Percentiles rank a stretch among this genome's conserved stretches.
These are phyloP conservation scores for Myxozyma neotropica DNA, from an alignment of 805 yeast species.

Conservation along the genomic window DNA sequence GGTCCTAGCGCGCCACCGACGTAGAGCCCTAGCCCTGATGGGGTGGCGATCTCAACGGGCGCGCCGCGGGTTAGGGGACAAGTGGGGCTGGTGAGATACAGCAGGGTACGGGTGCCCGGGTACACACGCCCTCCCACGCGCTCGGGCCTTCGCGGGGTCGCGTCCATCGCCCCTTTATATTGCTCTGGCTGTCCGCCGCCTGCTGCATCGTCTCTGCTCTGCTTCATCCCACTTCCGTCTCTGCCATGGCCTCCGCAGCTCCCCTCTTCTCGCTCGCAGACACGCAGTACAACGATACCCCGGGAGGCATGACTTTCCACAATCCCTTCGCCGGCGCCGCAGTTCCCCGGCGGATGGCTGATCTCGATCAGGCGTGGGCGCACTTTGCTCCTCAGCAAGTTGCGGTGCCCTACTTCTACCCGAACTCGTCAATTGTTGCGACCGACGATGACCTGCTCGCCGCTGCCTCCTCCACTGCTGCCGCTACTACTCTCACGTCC, in stretches of 20 bases:
- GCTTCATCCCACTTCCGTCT: background rate
- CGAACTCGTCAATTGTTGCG: background rate
- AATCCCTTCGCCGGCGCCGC: conserved; percentile 5
- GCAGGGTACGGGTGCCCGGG: too few species aligned
- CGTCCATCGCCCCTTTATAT: conserved; percentile 1
- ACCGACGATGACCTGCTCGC: background rate
- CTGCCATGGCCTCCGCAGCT: conserved; percentile 4
- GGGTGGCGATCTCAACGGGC: background rate
- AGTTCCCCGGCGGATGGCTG: background rate
- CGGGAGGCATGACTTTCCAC: conserved; percentile 1
- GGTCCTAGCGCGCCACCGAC: too few species aligned
- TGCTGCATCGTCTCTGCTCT: background rate
- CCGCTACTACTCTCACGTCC: background rate
- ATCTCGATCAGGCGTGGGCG: background rate
- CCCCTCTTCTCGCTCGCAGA: conserved; percentile 1
- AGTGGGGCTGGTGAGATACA: too few species aligned
- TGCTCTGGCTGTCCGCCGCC: background rate
- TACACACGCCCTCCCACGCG: background rate
- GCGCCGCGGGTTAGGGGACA: too few species aligned
- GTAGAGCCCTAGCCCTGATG: background rate
- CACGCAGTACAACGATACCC: background rate
- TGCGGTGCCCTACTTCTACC: background rate
- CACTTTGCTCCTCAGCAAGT: background rate
- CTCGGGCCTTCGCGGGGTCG: conserved; percentile 10
- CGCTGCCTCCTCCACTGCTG: background rate